phyloP scores from a whole-genome alignment of 1,284 basidiomycete species.

The Golubevia sp. region DNA sequence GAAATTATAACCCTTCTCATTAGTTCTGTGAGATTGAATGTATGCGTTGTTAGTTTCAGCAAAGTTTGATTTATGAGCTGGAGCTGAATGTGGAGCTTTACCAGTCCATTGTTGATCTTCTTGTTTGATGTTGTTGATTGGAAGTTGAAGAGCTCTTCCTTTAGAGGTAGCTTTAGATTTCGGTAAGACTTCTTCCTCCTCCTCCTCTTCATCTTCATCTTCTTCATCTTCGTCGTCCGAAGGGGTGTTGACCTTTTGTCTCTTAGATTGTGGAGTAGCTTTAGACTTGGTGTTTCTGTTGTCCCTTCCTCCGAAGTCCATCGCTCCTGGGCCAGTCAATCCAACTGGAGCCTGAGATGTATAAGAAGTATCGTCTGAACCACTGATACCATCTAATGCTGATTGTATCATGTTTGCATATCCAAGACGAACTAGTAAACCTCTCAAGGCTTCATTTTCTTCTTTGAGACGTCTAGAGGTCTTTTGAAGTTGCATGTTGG shows the following conservation, averaged over 20 bases:
- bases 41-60: neutral
- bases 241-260: neutral
- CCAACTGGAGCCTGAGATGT: neutral
- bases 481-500: conserved; percentile 46
- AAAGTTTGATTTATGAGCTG: neutral
- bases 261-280: too few species aligned
- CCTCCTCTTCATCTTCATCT: neutral
- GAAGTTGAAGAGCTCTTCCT: neutral
- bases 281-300: conserved; percentile 26
- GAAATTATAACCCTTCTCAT: too few species aligned
- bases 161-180: neutral
- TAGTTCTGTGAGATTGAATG: neutral
- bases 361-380: neutral
- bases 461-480: conserved; percentile 42
- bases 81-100: too few species aligned
- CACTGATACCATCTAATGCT: conserved; percentile 29
- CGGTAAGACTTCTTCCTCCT: neutral
- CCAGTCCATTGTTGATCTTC: too few species aligned
- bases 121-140: neutral
- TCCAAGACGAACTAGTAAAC: conserved; percentile 40
- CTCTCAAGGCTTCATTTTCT: conserved; percentile 48
- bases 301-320: conserved; percentile 1
- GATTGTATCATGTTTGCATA: conserved; percentile 36
- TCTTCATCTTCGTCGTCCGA: neutral
- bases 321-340: neutral